Percentiles rank a stretch among this genome's conserved stretches.
Conservation (phyloP, 2,329 filamentous ascomycete genomes). For the Phialemoniopsis sp. region DNA sequence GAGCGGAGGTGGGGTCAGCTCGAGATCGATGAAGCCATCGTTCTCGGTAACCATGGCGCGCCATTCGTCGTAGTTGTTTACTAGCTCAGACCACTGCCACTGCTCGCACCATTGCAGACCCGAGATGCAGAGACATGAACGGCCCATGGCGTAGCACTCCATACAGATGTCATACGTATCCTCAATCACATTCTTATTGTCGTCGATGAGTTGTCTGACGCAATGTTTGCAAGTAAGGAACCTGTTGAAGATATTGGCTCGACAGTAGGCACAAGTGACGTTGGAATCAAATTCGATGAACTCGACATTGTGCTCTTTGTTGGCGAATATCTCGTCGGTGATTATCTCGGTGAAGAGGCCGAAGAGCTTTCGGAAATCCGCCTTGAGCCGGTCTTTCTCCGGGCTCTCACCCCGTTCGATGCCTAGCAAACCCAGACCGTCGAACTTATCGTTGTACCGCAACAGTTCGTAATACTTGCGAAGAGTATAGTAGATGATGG, state of each 20-base stretch:
- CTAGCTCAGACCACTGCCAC: slow-evolving; percentile 78
- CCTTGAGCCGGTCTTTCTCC: slow-evolving; percentile 29
- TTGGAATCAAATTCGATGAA: slow-evolving; percentile 81
- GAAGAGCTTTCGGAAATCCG: slow-evolving; percentile 82
- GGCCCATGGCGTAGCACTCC: slow-evolving; percentile 97
- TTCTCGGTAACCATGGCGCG: slow-evolving; percentile 72
- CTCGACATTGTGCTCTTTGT: slow-evolving; percentile 68
- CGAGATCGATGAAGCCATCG: slow-evolving; percentile 61
- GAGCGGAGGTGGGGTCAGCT: slow-evolving; percentile 66
- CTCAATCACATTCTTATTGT: slow-evolving; percentile 51
- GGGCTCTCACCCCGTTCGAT: slow-evolving; percentile 33
- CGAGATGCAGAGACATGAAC: slow-evolving; percentile 86
- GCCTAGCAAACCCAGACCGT: slow-evolving; percentile 41
- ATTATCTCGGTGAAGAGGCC: slow-evolving; percentile 73
- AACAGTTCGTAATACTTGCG: slow-evolving; percentile 71
- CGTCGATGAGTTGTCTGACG: slow-evolving; percentile 52
- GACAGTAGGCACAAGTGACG: slow-evolving; percentile 92
- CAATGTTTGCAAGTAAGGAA: slow-evolving; percentile 92
- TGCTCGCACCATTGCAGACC: slow-evolving; percentile 89
- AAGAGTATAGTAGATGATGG: slow-evolving; percentile 85
- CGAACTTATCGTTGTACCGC: slow-evolving; percentile 43
- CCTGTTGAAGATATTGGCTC: slow-evolving; percentile 94
- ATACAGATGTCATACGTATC: slow-evolving; percentile 96
- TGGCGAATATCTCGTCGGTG: slow-evolving; percentile 80
- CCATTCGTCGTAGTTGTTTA: slow-evolving; percentile 78